Evolutionary conservation across 345 rosid species (phyloP).

Genomic region (Lepidium didymum): DNA sequence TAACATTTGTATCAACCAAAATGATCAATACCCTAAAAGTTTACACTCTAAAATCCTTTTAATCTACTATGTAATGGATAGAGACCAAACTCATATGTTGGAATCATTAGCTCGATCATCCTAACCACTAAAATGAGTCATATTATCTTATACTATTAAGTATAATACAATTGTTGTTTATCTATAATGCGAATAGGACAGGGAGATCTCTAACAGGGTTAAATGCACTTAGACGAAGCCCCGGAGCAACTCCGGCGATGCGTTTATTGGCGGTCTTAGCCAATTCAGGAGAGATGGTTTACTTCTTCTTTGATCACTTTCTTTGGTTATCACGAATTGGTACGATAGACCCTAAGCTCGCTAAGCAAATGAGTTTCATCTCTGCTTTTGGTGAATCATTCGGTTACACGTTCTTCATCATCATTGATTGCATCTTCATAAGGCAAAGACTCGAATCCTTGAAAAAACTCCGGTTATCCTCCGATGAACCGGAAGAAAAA

Average conservation of each 20-base stretch:
- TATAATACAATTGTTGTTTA: neutral
- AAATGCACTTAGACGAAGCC: constrained; percentile 67
- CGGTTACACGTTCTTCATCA: constrained; percentile 75
- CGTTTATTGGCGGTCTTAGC: constrained; percentile 55
- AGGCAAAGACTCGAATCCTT: constrained; percentile 44
- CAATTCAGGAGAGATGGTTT: constrained; percentile 94
- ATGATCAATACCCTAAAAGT: no score
- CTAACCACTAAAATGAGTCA: no score
- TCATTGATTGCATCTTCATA: constrained; percentile 55
- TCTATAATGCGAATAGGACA: constrained; percentile 26
- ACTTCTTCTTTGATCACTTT: constrained; percentile 89
- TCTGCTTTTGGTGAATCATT: constrained; percentile 98
- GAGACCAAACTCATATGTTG: no score
- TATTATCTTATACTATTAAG: no score
- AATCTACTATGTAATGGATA: no score
- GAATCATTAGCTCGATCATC: no score
- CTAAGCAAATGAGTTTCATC: constrained; percentile 76
- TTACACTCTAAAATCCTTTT: no score
- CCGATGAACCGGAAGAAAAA: constrained; percentile 30
- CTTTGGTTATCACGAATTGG: constrained; percentile 95
- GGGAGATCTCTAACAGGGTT: constrained; percentile 94
- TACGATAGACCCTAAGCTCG: constrained; percentile 55
- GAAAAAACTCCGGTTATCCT: constrained; percentile 32
- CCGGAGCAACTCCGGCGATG: constrained; percentile 47
- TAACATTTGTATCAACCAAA: no score